phyloP scores from a whole-genome alignment of 2,329 filamentous ascomycete genomes.

The Sporothrix phasma region DNA sequence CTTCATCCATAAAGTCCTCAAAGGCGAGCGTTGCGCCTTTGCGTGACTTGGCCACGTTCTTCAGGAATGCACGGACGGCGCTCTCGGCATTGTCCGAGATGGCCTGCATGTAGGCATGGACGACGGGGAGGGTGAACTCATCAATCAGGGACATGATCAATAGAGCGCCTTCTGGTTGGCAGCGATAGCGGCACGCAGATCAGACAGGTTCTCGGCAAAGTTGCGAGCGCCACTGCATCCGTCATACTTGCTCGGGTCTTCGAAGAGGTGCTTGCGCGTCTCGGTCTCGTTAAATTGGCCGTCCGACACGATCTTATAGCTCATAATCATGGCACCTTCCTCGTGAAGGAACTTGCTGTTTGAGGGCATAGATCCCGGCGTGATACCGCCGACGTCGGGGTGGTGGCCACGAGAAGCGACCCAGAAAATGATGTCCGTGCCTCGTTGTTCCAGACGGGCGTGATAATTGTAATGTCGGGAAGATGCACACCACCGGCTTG shows the following conservation, averaged over 20 bases:
- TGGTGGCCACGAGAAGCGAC: constrained; percentile 73
- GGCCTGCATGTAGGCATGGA: constrained; percentile 63
- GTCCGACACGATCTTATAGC: constrained; percentile 61
- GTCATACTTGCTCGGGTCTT: constrained; percentile 56
- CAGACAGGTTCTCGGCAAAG: constrained; percentile 64
- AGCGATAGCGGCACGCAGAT: constrained; percentile 65
- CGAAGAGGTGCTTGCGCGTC: constrained; percentile 56
- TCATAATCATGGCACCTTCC: constrained; percentile 55
- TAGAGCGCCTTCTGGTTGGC: constrained; percentile 67
- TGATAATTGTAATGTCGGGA: constrained; percentile 72
- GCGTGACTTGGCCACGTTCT: constrained; percentile 53
- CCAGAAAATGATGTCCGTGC: constrained; percentile 71
- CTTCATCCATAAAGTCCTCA: constrained; percentile 32
- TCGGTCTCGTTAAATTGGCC: constrained; percentile 69
- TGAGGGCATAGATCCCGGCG: constrained; percentile 73
- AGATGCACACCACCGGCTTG: constrained; percentile 50
- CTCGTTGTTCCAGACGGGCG: constrained; percentile 59
- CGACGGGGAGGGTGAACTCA: constrained; percentile 62
- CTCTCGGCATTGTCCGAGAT: constrained; percentile 69
- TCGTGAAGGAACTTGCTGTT: constrained; percentile 55
- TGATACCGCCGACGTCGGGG: constrained; percentile 73
- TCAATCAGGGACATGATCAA: constrained; percentile 61
- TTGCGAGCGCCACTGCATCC: constrained; percentile 62
- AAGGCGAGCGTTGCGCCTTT: constrained; percentile 17
- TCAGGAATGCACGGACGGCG: constrained; percentile 60